Base-by-base conservation (phyloP, 805 yeast species). In the Schizosaccharomyces cryophilus region DNA sequence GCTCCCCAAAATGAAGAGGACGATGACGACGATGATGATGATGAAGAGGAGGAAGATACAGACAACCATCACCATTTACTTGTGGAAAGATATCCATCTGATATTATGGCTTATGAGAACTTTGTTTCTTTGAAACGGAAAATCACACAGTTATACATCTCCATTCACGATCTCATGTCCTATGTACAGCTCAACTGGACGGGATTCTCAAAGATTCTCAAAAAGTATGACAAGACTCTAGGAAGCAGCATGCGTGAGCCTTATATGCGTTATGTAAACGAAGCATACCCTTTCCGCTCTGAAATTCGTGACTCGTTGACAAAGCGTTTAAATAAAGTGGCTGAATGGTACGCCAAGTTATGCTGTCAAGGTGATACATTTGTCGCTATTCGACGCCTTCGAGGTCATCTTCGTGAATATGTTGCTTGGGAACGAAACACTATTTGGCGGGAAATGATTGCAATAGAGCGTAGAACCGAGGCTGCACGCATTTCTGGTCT, bases 341-440 rank as follows among this genome's bases (percentile, higher is more conserved):
- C 79, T 13, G 73, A 72, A 19, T 72, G 79, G 35, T 85, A 80
- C 67, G 84, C 90, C 1, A 70, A 74, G 19, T 70, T 81, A 24
- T 69, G 75, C 9, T 66, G 77, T 65, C 68, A 77, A 70, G 63
- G 72, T 63, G 64, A 75, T 66, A 55, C 64, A 17, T 71, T 67
- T 3, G 68, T 67, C 55, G 85, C 89, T 0, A 73, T 73, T 61
- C 67, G 69, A 51, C 80, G 76, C 70, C 71, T 81, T 54, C 72
- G 77, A 61, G 67, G 79, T 63, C 78, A 80, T 73, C 72, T 90
- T 64, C 77, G 96, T 64, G 98, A 90, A 67, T 95, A 90, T 70
- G 85, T 90, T 42, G 95, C 89, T 21, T 90, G 96, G 94, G 97
- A 90, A 72, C 79, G 98, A 70, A 88, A 88, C 70, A 90, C 96